These are phyloP conservation scores for Calycina herbarum DNA, from an alignment of 2,329 filamentous ascomycete species.

Conservation along the genomic window DNA sequence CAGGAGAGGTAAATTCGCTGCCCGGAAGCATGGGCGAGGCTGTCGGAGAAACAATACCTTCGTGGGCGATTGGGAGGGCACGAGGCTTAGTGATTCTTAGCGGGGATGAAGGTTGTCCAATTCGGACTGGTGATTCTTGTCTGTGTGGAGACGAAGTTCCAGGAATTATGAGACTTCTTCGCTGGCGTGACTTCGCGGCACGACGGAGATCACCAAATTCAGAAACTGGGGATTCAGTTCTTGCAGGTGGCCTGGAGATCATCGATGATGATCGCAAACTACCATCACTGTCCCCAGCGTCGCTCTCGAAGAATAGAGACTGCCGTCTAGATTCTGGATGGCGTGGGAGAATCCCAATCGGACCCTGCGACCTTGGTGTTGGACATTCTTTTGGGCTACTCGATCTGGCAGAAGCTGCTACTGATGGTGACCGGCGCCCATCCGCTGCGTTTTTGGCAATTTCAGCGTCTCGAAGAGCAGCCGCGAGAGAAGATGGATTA, in stretches of 20 bases:
- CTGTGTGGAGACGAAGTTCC: conserved; percentile 77
- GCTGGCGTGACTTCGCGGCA: conserved; percentile 76
- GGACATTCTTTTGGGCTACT: conserved; percentile 89
- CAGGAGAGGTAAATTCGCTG: conserved; percentile 78
- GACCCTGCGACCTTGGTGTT: conserved; percentile 80
- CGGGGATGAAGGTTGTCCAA: conserved; percentile 76
- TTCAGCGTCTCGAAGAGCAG: conserved; percentile 47
- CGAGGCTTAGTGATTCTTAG: conserved; percentile 83
- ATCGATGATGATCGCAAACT: conserved; percentile 81
- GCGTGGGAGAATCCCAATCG: conserved; percentile 56
- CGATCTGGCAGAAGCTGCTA: conserved; percentile 70
- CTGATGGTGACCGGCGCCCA: conserved; percentile 51
- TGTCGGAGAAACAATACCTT: conserved; percentile 77
- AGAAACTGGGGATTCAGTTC: conserved; percentile 88
- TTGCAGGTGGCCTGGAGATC: conserved; percentile 63
- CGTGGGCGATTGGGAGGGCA: conserved; percentile 56
- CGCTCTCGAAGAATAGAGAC: conserved; percentile 80
- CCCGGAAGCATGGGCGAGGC: conserved; percentile 83
- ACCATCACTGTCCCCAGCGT: conserved; percentile 81
- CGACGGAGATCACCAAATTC: conserved; percentile 77
- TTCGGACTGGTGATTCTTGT: conserved; percentile 84
- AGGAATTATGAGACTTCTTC: conserved; percentile 81
- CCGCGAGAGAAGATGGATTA: conserved; percentile 55
- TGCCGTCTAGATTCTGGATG: conserved; percentile 68
- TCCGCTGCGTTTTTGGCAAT: conserved; percentile 37